These are phyloP conservation scores for Tricholoma flavovirens DNA, from an alignment of 768 basidiomycete species.

Conservation along the genomic window DNA sequence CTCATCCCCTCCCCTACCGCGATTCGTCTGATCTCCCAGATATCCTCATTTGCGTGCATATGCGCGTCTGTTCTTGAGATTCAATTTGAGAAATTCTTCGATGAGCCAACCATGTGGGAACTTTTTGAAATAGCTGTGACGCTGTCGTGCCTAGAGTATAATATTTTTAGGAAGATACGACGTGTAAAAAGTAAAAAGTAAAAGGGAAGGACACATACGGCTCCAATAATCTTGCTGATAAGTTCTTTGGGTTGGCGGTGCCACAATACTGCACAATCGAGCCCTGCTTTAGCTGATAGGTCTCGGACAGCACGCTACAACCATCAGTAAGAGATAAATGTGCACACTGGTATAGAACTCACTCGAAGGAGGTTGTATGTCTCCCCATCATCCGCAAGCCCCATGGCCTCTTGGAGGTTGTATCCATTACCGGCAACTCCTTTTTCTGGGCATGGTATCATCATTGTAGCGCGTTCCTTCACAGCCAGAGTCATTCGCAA, in stretches of 20 bases:
- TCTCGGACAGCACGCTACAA: neutral
- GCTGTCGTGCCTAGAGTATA: conserved; percentile 1
- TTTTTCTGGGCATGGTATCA: neutral
- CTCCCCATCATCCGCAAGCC: neutral
- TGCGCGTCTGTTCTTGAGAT: conserved; percentile 3
- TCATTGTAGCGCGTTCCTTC: neutral
- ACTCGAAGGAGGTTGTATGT: neutral
- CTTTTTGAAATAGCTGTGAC: neutral
- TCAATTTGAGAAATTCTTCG: conserved; percentile 3
- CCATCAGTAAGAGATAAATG: neutral
- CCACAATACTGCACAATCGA: neutral
- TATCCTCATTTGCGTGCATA: neutral
- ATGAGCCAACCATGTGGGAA: conserved; percentile 4
- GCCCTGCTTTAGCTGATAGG: neutral
- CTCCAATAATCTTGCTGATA: neutral
- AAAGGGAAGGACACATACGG: neutral
- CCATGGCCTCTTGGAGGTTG: neutral
- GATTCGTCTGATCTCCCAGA: neutral
- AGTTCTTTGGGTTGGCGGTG: neutral
- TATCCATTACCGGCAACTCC: neutral
- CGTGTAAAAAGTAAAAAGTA: neutral
- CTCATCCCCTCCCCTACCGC: neutral
- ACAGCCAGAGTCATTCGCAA: neutral
- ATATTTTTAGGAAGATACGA: neutral
- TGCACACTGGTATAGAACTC: neutral